Conservation (phyloP, 805 yeast species). For the Lipomyces anomalus region DNA sequence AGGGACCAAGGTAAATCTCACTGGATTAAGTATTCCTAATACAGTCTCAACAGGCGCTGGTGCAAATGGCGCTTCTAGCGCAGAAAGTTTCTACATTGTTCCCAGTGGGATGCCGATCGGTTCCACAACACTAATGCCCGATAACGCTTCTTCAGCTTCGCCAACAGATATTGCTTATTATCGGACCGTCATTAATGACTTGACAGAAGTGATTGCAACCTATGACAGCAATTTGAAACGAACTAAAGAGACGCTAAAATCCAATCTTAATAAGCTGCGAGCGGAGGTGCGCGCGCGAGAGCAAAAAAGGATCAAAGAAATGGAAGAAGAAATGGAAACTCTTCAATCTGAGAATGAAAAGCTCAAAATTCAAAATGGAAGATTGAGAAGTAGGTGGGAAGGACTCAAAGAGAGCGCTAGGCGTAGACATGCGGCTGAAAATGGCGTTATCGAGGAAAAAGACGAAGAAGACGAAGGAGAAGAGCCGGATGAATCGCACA, state of each 20-base stretch:
- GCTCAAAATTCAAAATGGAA: constrained; percentile 46
- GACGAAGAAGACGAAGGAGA: not conserved
- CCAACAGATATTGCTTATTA: not conserved
- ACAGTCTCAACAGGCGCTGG: no score
- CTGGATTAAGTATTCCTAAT: no score
- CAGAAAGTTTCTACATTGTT: constrained; percentile 35
- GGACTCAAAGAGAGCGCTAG: constrained; percentile 60
- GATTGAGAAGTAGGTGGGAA: constrained; percentile 60
- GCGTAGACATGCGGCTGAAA: constrained; percentile 38
- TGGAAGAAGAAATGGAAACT: constrained; percentile 36
- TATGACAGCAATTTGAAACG: constrained; percentile 29
- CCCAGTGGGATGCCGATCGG: no score
- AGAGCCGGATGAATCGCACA: constrained; percentile 1
- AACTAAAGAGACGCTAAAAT: constrained; percentile 30
- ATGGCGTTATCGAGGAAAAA: constrained; percentile 2
- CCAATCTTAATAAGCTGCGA: constrained; percentile 32
- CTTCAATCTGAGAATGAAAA: constrained; percentile 40
- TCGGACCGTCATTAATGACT: not conserved
- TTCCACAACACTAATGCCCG: no score
- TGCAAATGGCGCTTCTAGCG: constrained; percentile 15
- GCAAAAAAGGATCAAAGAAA: constrained; percentile 33
- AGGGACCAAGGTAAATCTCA: constrained; percentile 23
- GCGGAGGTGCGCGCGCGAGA: constrained; percentile 40
- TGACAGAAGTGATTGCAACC: constrained; percentile 20
- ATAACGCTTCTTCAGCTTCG: no score